Conservation (phyloP, 2,329 filamentous ascomycete species). For the Microdochium trichocladiopsis region DNA sequence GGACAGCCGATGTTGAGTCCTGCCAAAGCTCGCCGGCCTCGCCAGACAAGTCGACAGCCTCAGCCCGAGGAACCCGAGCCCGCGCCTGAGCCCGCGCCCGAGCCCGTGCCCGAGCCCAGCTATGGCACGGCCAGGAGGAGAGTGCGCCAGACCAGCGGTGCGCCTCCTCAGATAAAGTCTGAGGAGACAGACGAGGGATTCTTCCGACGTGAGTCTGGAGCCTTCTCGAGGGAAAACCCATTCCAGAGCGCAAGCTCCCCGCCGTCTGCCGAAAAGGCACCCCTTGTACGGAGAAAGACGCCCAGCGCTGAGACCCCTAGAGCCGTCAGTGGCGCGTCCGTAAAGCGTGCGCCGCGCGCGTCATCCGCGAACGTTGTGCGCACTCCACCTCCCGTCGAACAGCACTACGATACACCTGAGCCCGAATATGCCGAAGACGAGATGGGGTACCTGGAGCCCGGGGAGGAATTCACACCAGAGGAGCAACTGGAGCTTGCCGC, state of each 20-base stretch:
- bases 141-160: slow-evolving; percentile 32
- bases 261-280: slow-evolving; percentile 37
- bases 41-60: slow-evolving; percentile 47
- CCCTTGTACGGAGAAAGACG: slow-evolving; percentile 43
- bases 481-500: slow-evolving; percentile 75
- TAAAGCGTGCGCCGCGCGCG: slow-evolving; percentile 18
- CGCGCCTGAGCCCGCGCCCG: slow-evolving; percentile 41
- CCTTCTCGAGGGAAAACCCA: slow-evolving; percentile 85
- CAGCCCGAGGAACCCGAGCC: slow-evolving; percentile 44
- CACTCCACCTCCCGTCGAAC: background rate
- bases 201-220: slow-evolving; percentile 34
- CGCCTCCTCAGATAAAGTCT: slow-evolving; percentile 42
- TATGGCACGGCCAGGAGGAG: slow-evolving; percentile 40
- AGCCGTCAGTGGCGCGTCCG: slow-evolving; percentile 31
- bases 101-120: slow-evolving; percentile 35
- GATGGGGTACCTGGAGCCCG: slow-evolving; percentile 49
- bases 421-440: slow-evolving; percentile 25
- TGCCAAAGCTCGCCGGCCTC: slow-evolving; percentile 42
- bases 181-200: slow-evolving; percentile 45
- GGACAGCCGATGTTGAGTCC: slow-evolving; percentile 29
- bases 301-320: slow-evolving; percentile 28
- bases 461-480: slow-evolving; percentile 92
- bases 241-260: slow-evolving; percentile 84
- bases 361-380: slow-evolving; percentile 14
- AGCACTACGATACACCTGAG: slow-evolving; percentile 20